Percentiles rank a stretch among this genome's conserved stretches.
These are phyloP conservation scores for Eimeria tenella DNA, from an alignment of 169 alveolate genomes.

Conservation along the genomic window DNA sequence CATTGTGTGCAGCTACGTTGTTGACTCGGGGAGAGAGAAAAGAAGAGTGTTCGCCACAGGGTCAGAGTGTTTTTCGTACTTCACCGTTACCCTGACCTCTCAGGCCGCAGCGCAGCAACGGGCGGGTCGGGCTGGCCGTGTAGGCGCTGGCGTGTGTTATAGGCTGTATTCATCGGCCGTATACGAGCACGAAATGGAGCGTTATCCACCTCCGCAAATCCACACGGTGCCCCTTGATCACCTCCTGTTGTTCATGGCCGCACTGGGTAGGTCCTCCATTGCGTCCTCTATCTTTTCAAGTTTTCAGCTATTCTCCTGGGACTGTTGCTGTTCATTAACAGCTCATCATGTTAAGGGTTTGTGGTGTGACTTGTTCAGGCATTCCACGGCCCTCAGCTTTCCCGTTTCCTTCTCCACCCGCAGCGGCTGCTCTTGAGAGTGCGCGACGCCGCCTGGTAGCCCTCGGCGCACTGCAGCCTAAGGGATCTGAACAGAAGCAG, in stretches of 20 bases:
- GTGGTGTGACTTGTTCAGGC: slow-evolving; percentile 40
- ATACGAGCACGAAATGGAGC: slow-evolving; percentile 85
- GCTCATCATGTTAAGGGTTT: neutral
- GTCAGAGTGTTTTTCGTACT: slow-evolving; percentile 91
- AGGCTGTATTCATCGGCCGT: slow-evolving; percentile 91
- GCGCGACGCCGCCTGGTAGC: slow-evolving; percentile 78
- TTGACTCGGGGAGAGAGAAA: slow-evolving; percentile 96
- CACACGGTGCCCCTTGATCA: slow-evolving; percentile 90
- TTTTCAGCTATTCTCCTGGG: neutral
- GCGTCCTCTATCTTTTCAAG: neutral
- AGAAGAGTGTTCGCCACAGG: slow-evolving; percentile 88
- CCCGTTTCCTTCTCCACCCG: slow-evolving; percentile 82
- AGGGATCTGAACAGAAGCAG: neutral
- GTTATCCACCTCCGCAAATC: slow-evolving; percentile 92
- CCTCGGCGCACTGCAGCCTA: slow-evolving; percentile 76
- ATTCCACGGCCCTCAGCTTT: slow-evolving; percentile 77
- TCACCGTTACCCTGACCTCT: slow-evolving; percentile 92
- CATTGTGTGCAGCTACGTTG: slow-evolving; percentile 88
- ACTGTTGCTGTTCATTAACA: neutral
- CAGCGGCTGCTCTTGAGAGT: slow-evolving; percentile 51
- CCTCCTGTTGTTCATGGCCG: slow-evolving; percentile 91
- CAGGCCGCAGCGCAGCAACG: slow-evolving; percentile 97
- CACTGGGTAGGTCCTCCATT: slow-evolving; percentile 86
- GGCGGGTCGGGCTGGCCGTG: slow-evolving; percentile 99
- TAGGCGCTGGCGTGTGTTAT: slow-evolving; percentile 98